phyloP scores from a whole-genome alignment of 495 filamentous ascomycete genomes.

The Xylaria sp. region DNA sequence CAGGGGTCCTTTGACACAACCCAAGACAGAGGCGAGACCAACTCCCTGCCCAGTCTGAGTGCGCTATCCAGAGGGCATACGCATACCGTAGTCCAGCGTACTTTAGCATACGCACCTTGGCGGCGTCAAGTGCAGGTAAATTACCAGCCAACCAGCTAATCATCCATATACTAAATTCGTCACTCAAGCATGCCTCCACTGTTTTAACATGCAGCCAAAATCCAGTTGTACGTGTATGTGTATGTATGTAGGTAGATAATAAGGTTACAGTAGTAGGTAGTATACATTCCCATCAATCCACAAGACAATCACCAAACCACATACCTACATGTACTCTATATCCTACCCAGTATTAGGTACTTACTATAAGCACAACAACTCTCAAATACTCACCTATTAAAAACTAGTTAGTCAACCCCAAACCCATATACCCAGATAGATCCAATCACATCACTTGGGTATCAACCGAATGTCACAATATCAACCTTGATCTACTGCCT shows the following conservation, averaged over 20 bases:
- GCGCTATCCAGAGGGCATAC: no score
- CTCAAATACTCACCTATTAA: no score
- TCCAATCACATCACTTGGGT: neutral
- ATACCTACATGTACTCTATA: no score
- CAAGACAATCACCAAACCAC: neutral
- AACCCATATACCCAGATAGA: neutral
- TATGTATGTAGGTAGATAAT: no score
- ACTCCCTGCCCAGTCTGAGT: constrained; percentile 1
- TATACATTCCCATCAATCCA: no score
- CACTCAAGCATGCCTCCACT: neutral
- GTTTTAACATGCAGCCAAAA: neutral
- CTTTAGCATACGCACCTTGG: neutral
- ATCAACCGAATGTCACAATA: neutral
- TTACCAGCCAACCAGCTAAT: neutral
- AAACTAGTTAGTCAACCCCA: neutral
- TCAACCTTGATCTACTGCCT: neutral
- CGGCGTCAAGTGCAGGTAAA: neutral
- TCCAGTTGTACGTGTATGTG: neutral
- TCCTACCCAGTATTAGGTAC: neutral
- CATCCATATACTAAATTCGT: neutral
- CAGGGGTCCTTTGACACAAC: constrained; percentile 44
- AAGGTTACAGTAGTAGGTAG: no score
- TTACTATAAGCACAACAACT: no score
- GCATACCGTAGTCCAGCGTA: no score
- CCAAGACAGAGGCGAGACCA: constrained; percentile 26